phyloP scores from a whole-genome alignment of 305 asterid genomes.

The Solanum hybrid region DNA sequence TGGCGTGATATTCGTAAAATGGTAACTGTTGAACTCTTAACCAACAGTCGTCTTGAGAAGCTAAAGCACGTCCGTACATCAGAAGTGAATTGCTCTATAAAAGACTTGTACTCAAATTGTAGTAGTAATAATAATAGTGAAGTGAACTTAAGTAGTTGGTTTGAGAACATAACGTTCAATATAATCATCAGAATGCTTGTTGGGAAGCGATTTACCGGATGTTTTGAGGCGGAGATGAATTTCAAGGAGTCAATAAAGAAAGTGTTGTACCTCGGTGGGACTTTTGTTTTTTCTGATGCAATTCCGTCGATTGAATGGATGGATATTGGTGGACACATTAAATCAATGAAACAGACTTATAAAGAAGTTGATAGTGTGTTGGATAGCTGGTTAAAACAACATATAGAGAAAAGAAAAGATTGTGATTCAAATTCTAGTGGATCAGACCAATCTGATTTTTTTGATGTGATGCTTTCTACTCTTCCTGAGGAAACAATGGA shows the following conservation, averaged over 20 bases:
- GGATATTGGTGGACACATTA: slow-evolving; percentile 33
- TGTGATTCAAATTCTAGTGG: background rate
- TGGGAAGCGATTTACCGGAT: slow-evolving; percentile 14
- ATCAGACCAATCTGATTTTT: slow-evolving; percentile 16
- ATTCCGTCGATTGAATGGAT: slow-evolving; percentile 32
- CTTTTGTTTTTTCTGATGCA: slow-evolving; percentile 25
- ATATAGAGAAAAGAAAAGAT: background rate
- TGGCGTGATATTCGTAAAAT: slow-evolving; percentile 33
- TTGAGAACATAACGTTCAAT: slow-evolving; percentile 22
- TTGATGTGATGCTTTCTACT: slow-evolving; percentile 28
- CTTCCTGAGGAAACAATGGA: slow-evolving; percentile 17
- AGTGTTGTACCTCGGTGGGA: slow-evolving; percentile 18
- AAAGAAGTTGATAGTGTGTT: slow-evolving; percentile 19
- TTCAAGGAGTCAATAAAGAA: slow-evolving; percentile 19
- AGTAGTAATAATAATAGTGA: background rate
- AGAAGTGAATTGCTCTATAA: slow-evolving; percentile 14
- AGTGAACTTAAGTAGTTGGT: slow-evolving; percentile 15
- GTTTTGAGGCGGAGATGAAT: background rate
- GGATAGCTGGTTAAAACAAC: slow-evolving; percentile 25
- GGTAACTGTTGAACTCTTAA: slow-evolving; percentile 21
- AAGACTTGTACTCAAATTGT: slow-evolving; percentile 10
- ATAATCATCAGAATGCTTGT: slow-evolving; percentile 19
- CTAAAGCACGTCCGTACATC: slow-evolving; percentile 23
- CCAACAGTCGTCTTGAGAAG: slow-evolving; percentile 21
- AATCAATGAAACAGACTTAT: slow-evolving; percentile 17